Evolutionary conservation across 2,329 filamentous ascomycete species (phyloP).

Genomic region (Raffaelea ambrosiae): DNA sequence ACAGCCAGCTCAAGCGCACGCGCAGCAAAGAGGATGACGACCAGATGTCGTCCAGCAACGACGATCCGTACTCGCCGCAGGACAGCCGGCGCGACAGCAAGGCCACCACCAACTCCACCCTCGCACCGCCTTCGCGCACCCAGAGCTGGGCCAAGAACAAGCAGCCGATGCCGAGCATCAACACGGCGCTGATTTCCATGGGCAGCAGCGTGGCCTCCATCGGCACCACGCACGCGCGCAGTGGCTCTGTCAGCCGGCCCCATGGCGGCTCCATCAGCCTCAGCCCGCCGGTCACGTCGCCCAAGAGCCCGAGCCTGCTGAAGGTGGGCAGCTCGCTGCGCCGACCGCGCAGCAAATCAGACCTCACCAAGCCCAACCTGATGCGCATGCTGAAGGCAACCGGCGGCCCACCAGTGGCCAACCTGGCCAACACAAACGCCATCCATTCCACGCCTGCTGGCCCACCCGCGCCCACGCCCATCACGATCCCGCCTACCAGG

Average conservation of each 20-base stretch:
- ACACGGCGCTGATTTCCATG: constrained; percentile 49
- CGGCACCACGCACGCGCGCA: constrained; percentile 47
- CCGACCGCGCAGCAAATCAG: constrained; percentile 48
- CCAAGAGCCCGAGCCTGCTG: constrained; percentile 39
- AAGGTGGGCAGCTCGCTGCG: constrained; percentile 40
- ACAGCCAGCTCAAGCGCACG: constrained; percentile 36
- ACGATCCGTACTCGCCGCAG: constrained; percentile 15
- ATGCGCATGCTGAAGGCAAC: constrained; percentile 42
- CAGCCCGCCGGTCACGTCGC: constrained; percentile 19
- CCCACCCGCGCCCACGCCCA: neutral
- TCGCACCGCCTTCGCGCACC: constrained; percentile 42
- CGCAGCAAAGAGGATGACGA: constrained; percentile 31
- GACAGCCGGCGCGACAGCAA: constrained; percentile 23
- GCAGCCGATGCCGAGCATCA: constrained; percentile 46
- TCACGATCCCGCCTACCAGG: constrained; percentile 6
- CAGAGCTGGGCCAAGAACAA: constrained; percentile 40
- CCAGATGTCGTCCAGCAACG: constrained; percentile 16
- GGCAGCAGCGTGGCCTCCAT: constrained; percentile 46
- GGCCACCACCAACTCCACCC: constrained; percentile 25
- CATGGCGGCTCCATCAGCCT: constrained; percentile 23
- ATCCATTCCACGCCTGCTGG: neutral
- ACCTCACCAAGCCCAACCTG: constrained; percentile 37
- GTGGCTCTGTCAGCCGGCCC: constrained; percentile 46
- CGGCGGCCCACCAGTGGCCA: constrained; percentile 46
- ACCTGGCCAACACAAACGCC: constrained; percentile 30